Evolutionary conservation across 2,329 filamentous ascomycete genomes (phyloP), one percentile per base, ranked within the genome.

Genomic region (Fusarium sacchari): DNA sequence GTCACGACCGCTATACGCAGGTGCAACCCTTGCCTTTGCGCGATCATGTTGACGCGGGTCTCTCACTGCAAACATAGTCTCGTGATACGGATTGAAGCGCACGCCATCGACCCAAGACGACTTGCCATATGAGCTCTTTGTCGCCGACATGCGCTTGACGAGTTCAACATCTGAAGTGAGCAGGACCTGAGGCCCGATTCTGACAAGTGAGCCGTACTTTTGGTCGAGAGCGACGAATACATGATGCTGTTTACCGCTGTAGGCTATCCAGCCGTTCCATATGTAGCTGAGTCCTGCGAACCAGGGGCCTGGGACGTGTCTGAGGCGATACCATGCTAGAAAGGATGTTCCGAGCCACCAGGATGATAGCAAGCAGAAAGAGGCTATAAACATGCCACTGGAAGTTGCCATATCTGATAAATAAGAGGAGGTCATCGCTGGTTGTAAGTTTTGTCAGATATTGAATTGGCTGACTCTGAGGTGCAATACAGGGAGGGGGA

Each of bases 221-320:
- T 32, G 5, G 1, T 64, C 59, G 1, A 64, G 15, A 1, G 24
- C 46, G 2, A 44, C n/a, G n/a, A 55, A 64, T 5, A 43, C 20
- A 2, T 39, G 22, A 2, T 64, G 62, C 6, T 64, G 62, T 28
- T 40, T 22, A 6, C 62, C 59, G 3, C 18, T 64, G 44, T 55
- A 64, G 5, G 39, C 46, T 2, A 30, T 20, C 46, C 46, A 39
- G 7, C 46, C 59, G 28, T 17, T 47, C 62, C 59, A 64, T 11
- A 64, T 32, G 59, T 64, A 64, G 46, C 39, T 64, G 12, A 64
- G 50, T 5, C 59, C 26, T 13, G 62, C 46, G 12, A 34, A 8
- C 44, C 46, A 64, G 13, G 59, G 62, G 1, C 62, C 62, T 20
- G 62, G 62, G 8, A 64, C 30, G n/a, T 64, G 59, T 2, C n/a